A percentile compares a stretch with the other conserved stretches of the same genome.
phyloP scores from a whole-genome alignment of 805 yeast species.

The Cyberlindnera americana region DNA sequence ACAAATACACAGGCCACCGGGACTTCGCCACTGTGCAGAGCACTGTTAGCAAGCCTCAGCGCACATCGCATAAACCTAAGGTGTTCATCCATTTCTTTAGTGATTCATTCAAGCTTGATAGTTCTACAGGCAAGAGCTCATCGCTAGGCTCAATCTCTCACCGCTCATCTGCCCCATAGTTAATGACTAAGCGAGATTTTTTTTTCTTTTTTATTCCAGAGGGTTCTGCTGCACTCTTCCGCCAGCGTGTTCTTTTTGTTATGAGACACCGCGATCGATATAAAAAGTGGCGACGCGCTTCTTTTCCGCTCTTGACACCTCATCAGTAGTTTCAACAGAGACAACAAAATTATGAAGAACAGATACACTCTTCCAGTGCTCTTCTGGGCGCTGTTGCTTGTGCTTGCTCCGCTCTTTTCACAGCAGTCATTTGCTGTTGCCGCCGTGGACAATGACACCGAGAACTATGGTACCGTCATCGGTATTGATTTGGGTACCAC shows the following conservation, averaged over 20 bases:
- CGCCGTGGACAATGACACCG: constrained; percentile 32
- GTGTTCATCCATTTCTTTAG: constrained; percentile 13
- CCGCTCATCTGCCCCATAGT: not conserved
- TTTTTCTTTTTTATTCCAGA: not conserved
- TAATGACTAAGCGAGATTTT: not conserved
- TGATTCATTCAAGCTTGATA: not conserved
- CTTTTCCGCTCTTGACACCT: not conserved
- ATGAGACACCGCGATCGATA: not conserved
- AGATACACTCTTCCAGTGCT: constrained; percentile 32
- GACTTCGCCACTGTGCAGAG: constrained; percentile 66
- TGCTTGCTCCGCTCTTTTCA: constrained; percentile 26
- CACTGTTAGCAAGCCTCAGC: constrained; percentile 54
- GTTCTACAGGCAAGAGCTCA: not conserved
- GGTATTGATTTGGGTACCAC: constrained; percentile 98
- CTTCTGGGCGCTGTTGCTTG: constrained; percentile 28
- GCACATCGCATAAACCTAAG: constrained; percentile 49
- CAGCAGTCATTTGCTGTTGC: constrained; percentile 23
- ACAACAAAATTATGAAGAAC: constrained; percentile 23
- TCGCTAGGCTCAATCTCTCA: not conserved
- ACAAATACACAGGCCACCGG: constrained; percentile 84
- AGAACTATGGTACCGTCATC: constrained; percentile 63
- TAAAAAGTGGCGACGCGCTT: constrained; percentile 5
- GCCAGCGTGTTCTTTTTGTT: constrained; percentile 19
- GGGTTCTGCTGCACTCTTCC: constrained; percentile 4
- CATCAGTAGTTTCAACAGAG: not conserved